Evolutionary conservation across 345 rosid species (phyloP).

Genomic region (Geranium brycei): DNA sequence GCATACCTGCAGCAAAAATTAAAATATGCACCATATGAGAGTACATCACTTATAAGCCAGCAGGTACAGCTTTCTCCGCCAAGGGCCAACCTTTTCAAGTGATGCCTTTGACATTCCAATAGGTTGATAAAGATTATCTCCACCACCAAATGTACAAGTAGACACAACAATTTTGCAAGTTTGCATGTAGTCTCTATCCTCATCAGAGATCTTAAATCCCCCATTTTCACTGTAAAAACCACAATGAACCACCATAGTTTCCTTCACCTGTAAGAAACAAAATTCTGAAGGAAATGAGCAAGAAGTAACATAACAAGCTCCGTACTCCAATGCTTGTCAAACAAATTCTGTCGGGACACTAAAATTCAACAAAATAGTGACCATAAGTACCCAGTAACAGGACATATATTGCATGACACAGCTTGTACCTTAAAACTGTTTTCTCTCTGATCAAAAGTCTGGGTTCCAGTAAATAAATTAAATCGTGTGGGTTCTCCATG

Average conservation of each 20-base stretch:
- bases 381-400: neutral
- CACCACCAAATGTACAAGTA: slow-evolving; percentile 96
- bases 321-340: neutral
- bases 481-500: slow-evolving; percentile 38
- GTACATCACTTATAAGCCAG: slow-evolving; percentile 5
- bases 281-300: slow-evolving; percentile 6
- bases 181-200: slow-evolving; percentile 55
- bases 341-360: neutral
- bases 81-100: slow-evolving; percentile 44
- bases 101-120: slow-evolving; percentile 73
- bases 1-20: slow-evolving; percentile 56
- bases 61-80: slow-evolving; percentile 5
- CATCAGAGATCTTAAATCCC: slow-evolving; percentile 54
- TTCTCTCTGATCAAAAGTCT: slow-evolving; percentile 65
- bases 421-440: slow-evolving; percentile 61
- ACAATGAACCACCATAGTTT: slow-evolving; percentile 53
- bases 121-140: slow-evolving; percentile 90
- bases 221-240: slow-evolving; percentile 77
- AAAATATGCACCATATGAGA: slow-evolving; percentile 9
- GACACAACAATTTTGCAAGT: slow-evolving; percentile 59
- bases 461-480: slow-evolving; percentile 75
- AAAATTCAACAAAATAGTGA: neutral
- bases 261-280: slow-evolving; percentile 43
- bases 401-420: neutral
- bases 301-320: slow-evolving; percentile 3